Evolutionary conservation across 345 rosid species (phyloP), one percentile per base, ranked within the genome.

Genomic region (Cochlearia excelsa): DNA sequence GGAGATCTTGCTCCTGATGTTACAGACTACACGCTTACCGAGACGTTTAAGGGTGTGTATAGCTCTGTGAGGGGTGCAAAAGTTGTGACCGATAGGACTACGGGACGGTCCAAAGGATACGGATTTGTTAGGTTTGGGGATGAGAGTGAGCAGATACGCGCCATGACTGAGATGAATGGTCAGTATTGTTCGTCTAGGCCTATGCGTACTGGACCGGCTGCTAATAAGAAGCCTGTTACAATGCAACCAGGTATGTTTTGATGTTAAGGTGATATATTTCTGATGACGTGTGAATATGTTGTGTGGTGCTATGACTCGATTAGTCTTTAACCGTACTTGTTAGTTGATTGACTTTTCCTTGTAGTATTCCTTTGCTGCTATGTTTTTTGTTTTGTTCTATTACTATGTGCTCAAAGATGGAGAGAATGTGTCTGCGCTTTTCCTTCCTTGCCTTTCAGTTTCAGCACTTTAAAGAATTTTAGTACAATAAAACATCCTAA

Each of bases 161-260:
- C 99, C 44, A 89, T 93, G 95, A 78, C 78, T 34, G 99, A 93
- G 68, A 93, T 93, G 97, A 93, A 89, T 66, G 99, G 99, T 37
- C 79, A 75, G 30, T 80, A 68, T 53, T 89, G 95, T 57, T 85
- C 91, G 7, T 78, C 87, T 1, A 86, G 99, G 78, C 88, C 95
- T 11, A 89, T 93, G 99, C 82, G 97, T 51, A 82, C 82, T 72
- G 99, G 97, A 11, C 90, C 94, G 1, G 98, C 97, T 71, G 83
- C 97, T 51, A 84, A 79, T 37, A 93, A 93, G 76, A 93, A 85
- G 66, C 81, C 89, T 57, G 66, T 62, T 9, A 50, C 73, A 41
- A 74, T 73, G 54, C 91, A 84, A 72, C 91, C 84, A 73, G 91
- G 99, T 93, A 80, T 66, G 76, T 75, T 4, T 68, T 35, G 16